Percentiles rank a stretch among this genome's conserved stretches.
phyloP scores from a whole-genome alignment of 2,329 filamentous ascomycete genomes.

The Aspergillus terreus region DNA sequence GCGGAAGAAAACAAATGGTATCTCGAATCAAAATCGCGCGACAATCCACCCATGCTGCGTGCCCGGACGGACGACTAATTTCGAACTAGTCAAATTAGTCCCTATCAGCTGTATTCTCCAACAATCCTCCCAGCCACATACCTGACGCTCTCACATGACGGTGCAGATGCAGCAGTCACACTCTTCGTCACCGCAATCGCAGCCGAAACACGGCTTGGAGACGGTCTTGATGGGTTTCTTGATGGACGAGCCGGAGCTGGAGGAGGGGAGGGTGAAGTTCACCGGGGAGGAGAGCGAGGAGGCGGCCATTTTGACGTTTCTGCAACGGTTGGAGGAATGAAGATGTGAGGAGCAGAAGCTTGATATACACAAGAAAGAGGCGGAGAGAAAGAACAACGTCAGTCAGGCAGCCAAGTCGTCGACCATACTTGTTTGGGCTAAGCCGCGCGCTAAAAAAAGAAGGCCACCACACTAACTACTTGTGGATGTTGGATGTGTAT shows the following conservation, averaged over 20 bases:
- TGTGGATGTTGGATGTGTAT: background rate
- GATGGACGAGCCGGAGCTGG: slow-evolving; percentile 31
- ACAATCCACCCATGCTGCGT: too few species aligned
- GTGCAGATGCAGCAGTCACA: slow-evolving; percentile 41
- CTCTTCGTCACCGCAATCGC: slow-evolving; percentile 39
- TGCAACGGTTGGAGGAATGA: background rate
- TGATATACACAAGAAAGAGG: background rate
- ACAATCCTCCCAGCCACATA: background rate
- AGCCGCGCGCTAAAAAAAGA: background rate
- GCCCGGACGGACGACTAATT: too few species aligned
- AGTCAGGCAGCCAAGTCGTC: background rate
- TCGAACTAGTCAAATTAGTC: too few species aligned
- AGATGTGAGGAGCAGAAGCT: background rate
- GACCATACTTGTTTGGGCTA: too few species aligned
- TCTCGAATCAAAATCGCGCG: background rate
- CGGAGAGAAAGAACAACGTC: background rate
- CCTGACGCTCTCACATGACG: slow-evolving; percentile 33
- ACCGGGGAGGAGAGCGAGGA: slow-evolving; percentile 22
- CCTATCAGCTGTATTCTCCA: background rate
- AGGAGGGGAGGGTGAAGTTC: slow-evolving; percentile 34
- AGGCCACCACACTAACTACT: background rate
- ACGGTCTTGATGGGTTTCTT: slow-evolving; percentile 37
- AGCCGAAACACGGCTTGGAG: slow-evolving; percentile 40
- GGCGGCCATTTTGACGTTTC: slow-evolving; percentile 14
- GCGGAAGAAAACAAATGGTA: background rate